A percentile compares a stretch with the other conserved stretches of the same genome.
Evolutionary conservation across 306 rosid species (phyloP).

Genomic region (Macrotyloma uniflorum): DNA sequence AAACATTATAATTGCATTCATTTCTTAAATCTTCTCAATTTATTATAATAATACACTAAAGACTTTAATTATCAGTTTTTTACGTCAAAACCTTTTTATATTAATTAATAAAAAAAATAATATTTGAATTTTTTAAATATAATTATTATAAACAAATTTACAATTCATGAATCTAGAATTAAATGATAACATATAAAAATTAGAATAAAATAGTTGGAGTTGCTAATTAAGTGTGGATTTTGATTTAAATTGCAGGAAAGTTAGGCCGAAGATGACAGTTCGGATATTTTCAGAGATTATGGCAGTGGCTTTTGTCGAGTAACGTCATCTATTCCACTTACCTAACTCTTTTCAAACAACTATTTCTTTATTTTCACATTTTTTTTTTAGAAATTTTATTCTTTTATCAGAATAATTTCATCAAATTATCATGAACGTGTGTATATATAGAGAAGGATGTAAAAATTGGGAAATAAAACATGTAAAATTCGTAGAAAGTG

Average conservation of each 20-base stretch:
- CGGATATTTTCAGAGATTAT: conserved; percentile 61
- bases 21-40: too few species aligned
- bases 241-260: conserved; percentile 53
- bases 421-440: too few species aligned
- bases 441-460: too few species aligned
- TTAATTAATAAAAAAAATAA: too few species aligned
- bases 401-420: too few species aligned
- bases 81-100: too few species aligned
- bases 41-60: too few species aligned
- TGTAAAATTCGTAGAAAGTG: too few species aligned
- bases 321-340: not conserved
- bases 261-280: conserved; percentile 80
- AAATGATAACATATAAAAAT: not conserved
- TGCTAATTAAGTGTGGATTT: not conserved
- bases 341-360: not conserved
- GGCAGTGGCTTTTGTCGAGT: conserved; percentile 82
- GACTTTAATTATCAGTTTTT: too few species aligned
- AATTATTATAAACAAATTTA: not conserved
- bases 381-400: not conserved
- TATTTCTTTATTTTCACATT: not conserved
- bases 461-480: too few species aligned
- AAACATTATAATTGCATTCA: too few species aligned
- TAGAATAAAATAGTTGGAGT: not conserved
- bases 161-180: not conserved
- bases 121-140: too few species aligned